Percentiles rank a stretch among this genome's conserved stretches.
Conservation (phyloP, 2,329 filamentous ascomycete species). For the Fusarium miscanthi region DNA sequence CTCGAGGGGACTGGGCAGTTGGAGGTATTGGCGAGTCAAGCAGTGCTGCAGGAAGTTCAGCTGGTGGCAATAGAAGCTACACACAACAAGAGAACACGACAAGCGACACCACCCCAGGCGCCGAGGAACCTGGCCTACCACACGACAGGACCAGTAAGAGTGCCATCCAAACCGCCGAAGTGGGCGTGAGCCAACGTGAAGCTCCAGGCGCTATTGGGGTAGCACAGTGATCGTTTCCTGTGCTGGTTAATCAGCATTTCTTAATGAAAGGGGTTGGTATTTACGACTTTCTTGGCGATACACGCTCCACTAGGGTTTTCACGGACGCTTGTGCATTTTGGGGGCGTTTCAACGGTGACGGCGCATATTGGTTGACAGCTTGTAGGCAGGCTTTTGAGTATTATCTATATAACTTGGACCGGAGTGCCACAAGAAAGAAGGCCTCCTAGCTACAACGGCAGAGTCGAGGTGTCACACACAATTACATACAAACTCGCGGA, state of each 20-base stretch:
- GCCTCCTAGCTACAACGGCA: not conserved
- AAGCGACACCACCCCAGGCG: constrained; percentile 1
- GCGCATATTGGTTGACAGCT: constrained; percentile 23
- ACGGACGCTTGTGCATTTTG: constrained; percentile 2
- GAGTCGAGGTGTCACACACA: not conserved
- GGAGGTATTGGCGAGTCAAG: constrained; percentile 9
- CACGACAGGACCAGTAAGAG: not conserved
- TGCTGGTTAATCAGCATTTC: not conserved
- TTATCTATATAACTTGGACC: constrained; percentile 1
- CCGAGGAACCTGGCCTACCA: not conserved
- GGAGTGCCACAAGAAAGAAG: not conserved
- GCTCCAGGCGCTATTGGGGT: constrained; percentile 1
- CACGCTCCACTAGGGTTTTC: not conserved
- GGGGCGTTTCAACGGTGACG: constrained; percentile 22
- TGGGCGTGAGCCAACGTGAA: not conserved
- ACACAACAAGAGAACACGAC: not conserved
- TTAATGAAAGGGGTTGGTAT: not conserved
- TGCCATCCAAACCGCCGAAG: not conserved
- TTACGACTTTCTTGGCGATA: constrained; percentile 3
- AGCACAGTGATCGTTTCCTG: constrained; percentile 9
- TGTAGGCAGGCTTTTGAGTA: constrained; percentile 14
- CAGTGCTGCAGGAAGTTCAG: constrained; percentile 11
- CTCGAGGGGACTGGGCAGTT: constrained; percentile 27
- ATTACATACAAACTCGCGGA: not conserved
- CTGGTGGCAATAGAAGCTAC: constrained; percentile 12